Conservation (phyloP, 371 early-diverging fungal genomes). For the Amoeboradix gromovi region DNA sequence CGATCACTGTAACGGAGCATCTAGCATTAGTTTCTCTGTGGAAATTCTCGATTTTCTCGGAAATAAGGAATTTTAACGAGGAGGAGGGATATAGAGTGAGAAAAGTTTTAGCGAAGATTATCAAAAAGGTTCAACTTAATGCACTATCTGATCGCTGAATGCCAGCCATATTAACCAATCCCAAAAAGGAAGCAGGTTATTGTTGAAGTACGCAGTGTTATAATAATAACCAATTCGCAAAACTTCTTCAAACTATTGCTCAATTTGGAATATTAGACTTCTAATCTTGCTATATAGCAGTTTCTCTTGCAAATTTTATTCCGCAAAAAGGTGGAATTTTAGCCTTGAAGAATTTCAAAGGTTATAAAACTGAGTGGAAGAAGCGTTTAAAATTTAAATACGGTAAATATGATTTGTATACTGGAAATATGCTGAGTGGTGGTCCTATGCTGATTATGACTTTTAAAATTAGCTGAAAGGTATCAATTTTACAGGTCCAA, state of each 20-base stretch:
- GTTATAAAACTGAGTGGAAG: conserved; percentile 29
- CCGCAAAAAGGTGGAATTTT: conserved; percentile 44
- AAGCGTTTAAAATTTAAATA: conserved; percentile 4
- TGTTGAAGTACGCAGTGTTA: conserved; percentile 30
- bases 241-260: conserved; percentile 48
- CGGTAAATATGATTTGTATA: conserved; percentile 7
- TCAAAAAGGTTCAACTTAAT: conserved; percentile 10
- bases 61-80: too few relatives aligned
- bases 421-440: conserved; percentile 6
- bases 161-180: conserved; percentile 4
- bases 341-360: conserved; percentile 39
- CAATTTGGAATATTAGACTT: conserved; percentile 52
- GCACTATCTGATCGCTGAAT: conserved; percentile 2
- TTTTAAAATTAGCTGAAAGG: conserved; percentile 60
- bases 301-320: conserved; percentile 31
- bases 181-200: conserved; percentile 19
- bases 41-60: too few relatives aligned
- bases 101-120: conserved; percentile 19
- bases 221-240: conserved; percentile 40
- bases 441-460: conserved; percentile 51
- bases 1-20: too few relatives aligned
- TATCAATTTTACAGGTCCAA: conserved; percentile 29
- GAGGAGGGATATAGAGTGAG: conserved; percentile 41
- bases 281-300: conserved; percentile 59
- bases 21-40: too few relatives aligned